Evolutionary conservation across 2,329 filamentous ascomycete species (phyloP), one percentile per base, ranked within the genome.

Genomic region (Venturia nashicola): DNA sequence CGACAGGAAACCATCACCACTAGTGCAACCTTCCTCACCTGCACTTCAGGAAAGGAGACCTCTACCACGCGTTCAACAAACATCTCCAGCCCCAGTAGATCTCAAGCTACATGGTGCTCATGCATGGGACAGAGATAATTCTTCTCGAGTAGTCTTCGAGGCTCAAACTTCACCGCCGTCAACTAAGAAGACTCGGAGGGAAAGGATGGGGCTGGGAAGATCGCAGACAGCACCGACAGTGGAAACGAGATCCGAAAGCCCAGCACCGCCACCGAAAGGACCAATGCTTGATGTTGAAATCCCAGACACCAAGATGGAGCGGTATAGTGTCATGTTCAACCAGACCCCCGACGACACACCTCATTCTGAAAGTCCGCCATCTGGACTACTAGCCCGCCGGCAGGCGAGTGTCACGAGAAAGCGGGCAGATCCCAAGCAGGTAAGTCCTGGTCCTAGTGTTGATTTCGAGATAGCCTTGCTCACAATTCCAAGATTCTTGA

Each of bases 301-400:
- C 65, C 92, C 93, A 0, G 83, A 83, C 61, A 82, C 89, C 64
- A 85, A 88, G 67, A 80, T 97, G 81, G 93, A 97, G 72, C 81
- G 93, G 60, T 97, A 96, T 69, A 96, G 91, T 69, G 83, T 97
- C 68, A 97, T 97, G 92, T 97, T 97, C 71, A 85, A 87, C 64
- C 51, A 57, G 32, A 34, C 20, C 2, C 27, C 48, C 1, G 34
- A 7, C 32, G 9, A 34, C 83, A 83, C 44, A 79, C 97, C 7
- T 77, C 20, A 11, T 6, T 51, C 51, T 34, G 42, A 11, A 51
- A 84, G 66, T 72, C 66, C 5, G 70, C 70, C 69, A 8, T 70
- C 71, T 5, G 72, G 72, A 8, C 69, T 76, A 5, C 65, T 75
- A 20, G 69, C 68, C 36, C 69, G 75, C 64, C 70, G 75, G 23